phyloP scores from a whole-genome alignment of 345 rosid species.

The Alliaria petiolata region DNA sequence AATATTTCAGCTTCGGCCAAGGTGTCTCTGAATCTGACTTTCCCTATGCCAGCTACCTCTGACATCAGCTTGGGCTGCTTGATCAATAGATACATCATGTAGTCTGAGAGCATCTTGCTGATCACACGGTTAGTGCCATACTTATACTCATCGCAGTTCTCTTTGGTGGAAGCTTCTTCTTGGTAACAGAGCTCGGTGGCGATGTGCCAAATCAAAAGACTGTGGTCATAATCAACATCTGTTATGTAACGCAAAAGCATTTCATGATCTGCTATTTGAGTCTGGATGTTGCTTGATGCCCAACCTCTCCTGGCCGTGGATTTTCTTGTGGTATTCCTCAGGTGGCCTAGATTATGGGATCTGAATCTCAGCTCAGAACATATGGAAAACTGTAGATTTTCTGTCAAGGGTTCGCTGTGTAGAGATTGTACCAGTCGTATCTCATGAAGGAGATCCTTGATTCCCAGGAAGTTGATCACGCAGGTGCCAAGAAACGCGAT shows the following conservation, averaged over 20 bases:
- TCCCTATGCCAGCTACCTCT: slow-evolving; percentile 26
- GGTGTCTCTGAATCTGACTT: slow-evolving; percentile 34
- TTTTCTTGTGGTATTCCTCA: neutral
- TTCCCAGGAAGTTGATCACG: neutral
- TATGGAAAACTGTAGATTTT: neutral
- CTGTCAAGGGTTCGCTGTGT: neutral
- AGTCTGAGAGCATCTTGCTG: slow-evolving; percentile 29
- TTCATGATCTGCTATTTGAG: neutral
- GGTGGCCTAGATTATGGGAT: neutral
- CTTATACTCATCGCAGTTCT: neutral
- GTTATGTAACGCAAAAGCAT: neutral
- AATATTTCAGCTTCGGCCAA: slow-evolving; percentile 15
- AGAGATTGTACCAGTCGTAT: slow-evolving; percentile 1
- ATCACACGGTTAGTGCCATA: neutral
- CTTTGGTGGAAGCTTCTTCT: neutral
- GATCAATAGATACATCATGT: slow-evolving; percentile 35
- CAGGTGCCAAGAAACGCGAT: neutral
- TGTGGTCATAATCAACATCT: slow-evolving; percentile 41
- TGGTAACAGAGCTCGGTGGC: slow-evolving; percentile 44
- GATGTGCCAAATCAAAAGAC: slow-evolving; percentile 49
- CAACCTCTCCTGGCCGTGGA: neutral
- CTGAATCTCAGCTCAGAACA: neutral
- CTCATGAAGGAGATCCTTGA: neutral
- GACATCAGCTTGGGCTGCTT: slow-evolving; percentile 26
- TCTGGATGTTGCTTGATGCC: slow-evolving; percentile 3